These are phyloP conservation scores for Scheffersomyces coipomensis DNA, from an alignment of 805 yeast genomes.

Conservation along the genomic window DNA sequence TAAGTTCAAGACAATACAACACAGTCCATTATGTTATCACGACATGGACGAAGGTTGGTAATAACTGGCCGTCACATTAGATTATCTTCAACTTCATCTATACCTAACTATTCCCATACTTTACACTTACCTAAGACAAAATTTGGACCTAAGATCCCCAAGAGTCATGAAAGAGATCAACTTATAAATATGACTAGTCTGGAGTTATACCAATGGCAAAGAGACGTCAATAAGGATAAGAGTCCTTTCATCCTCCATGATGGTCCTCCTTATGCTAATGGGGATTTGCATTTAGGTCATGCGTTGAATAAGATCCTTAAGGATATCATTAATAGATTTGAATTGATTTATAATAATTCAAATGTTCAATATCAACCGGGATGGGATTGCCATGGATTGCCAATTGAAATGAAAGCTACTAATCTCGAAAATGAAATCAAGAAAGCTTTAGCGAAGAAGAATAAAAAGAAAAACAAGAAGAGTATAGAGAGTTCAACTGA, in stretches of 20 bases:
- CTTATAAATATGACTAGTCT: conserved; percentile 54
- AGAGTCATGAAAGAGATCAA: conserved; percentile 32
- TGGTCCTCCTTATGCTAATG: conserved; percentile 99
- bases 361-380: conserved; percentile 81
- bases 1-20: no score
- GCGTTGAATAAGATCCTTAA: conserved; percentile 86
- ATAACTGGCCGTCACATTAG: no score
- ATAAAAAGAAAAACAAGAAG: conserved; percentile 13
- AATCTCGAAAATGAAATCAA: conserved; percentile 22
- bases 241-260: conserved; percentile 75
- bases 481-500: conserved; percentile 20
- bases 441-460: conserved; percentile 24
- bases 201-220: conserved; percentile 64
- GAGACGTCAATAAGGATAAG: conserved; percentile 4
- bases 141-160: conserved; percentile 54
- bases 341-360: conserved; percentile 56
- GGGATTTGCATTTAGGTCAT: conserved; percentile 89
- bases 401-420: conserved; percentile 83
- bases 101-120: conserved; percentile 38
- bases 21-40: no score
- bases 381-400: conserved; percentile 99
- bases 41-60: no score
- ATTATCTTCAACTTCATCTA: no score
- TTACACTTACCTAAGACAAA: conserved; percentile 65
- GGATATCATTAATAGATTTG: conserved; percentile 77